A percentile compares a stretch with the other conserved stretches of the same genome.
Evolutionary conservation across 257 asterid species (phyloP).

Genomic region (Cynanchum wilfordii): DNA sequence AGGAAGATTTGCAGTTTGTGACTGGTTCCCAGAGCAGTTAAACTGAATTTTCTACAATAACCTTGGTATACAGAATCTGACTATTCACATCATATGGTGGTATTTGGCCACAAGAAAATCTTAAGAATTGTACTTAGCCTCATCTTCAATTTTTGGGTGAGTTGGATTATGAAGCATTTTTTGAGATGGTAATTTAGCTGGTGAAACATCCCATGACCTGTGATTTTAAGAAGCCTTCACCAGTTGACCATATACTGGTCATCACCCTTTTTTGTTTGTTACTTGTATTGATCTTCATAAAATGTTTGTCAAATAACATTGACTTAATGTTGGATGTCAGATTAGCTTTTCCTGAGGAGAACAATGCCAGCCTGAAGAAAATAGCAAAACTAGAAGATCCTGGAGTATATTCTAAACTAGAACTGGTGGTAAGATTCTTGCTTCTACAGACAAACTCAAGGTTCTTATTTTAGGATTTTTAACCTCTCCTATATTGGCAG

Average conservation of each 20-base stretch:
- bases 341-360: constrained; percentile 86
- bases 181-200: not conserved
- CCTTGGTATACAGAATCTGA: not conserved
- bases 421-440: constrained; percentile 65
- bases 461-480: not conserved
- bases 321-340: constrained; percentile 36
- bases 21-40: not conserved
- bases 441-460: not conserved
- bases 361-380: constrained; percentile 66
- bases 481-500: constrained; percentile 30
- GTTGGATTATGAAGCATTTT: not conserved
- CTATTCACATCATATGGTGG: not conserved
- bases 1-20: not conserved
- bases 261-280: not conserved
- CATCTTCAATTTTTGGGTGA: not conserved
- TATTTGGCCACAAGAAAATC: not conserved
- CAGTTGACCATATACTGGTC: not conserved
- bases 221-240: not conserved
- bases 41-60: not conserved
- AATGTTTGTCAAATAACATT: constrained; percentile 3
- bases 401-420: constrained; percentile 39
- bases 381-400: constrained; percentile 71
- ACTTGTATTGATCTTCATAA: not conserved
- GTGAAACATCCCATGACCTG: not conserved
- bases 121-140: not conserved